Evolutionary conservation across 2,329 filamentous ascomycete genomes (phyloP).

Genomic region (Ilyonectria mors-panacis): DNA sequence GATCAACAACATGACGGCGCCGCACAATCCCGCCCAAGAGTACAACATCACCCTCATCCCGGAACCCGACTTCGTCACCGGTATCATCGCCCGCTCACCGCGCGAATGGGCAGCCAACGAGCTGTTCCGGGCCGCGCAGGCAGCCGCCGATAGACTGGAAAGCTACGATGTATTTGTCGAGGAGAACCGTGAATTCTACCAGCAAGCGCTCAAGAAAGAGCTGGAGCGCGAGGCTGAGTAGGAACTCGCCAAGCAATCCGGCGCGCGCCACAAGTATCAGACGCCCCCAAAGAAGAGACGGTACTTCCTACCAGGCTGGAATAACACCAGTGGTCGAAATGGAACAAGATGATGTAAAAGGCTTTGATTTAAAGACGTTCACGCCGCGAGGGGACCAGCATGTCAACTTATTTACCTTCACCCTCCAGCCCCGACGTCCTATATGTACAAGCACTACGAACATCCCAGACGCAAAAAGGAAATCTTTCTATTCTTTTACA

Average conservation of each 20-base stretch:
- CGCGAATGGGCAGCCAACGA: conserved; percentile 42
- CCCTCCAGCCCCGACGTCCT: conserved; percentile 50
- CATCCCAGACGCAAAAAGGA: conserved; percentile 49
- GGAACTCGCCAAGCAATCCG: conserved; percentile 28
- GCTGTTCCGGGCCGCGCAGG: conserved; percentile 39
- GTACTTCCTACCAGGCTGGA: conserved; percentile 34
- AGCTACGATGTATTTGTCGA: conserved; percentile 46
- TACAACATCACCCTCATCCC: conserved; percentile 34
- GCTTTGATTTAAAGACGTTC: conserved; percentile 35
- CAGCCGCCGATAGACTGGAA: conserved; percentile 39
- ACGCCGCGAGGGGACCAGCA: conserved; percentile 41
- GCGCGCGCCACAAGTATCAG: conserved; percentile 4
- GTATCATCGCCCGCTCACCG: conserved; percentile 29
- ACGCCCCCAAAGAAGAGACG: conserved; percentile 16
- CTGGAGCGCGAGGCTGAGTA: conserved; percentile 38
- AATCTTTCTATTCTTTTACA: conserved; percentile 57
- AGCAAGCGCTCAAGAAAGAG: conserved; percentile 45
- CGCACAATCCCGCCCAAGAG: conserved; percentile 12
- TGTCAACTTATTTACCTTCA: conserved; percentile 52
- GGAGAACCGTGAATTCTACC: conserved; percentile 29
- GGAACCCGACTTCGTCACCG: conserved; percentile 35
- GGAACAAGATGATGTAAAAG: conserved; percentile 24
- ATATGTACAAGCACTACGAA: conserved; percentile 58
- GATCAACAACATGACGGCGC: conserved; percentile 50
- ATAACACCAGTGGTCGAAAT: conserved; percentile 22